Evolutionary conservation across 2,329 filamentous ascomycete species (phyloP).

Genomic region (Trichoderma atrobrunneum): DNA sequence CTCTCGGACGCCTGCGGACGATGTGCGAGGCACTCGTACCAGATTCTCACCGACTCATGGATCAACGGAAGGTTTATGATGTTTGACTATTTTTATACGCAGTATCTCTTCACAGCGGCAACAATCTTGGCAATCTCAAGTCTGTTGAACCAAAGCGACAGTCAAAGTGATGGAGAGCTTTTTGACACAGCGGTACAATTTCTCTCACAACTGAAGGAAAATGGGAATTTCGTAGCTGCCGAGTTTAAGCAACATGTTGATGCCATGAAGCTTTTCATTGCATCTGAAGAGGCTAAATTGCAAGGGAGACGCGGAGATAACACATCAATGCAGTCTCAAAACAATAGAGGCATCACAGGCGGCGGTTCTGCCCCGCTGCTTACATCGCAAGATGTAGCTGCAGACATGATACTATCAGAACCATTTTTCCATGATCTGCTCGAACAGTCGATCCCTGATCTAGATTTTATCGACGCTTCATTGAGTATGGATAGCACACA

Average conservation of each 20-base stretch:
- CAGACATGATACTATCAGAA: not conserved
- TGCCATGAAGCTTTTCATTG: not conserved
- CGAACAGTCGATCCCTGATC: not conserved
- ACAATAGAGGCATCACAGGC: no score
- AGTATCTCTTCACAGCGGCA: not conserved
- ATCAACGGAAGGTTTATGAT: not conserved
- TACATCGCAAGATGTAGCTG: not conserved
- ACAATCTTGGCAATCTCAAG: not conserved
- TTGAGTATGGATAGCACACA: not conserved
- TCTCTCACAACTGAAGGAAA: not conserved
- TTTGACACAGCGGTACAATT: not conserved
- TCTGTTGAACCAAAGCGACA: not conserved
- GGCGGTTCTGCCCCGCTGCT: no score
- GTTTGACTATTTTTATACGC: not conserved
- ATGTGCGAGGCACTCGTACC: not conserved
- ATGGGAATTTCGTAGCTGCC: not conserved
- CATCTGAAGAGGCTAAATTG: not conserved
- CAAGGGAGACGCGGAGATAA: no score
- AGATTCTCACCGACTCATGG: not conserved
- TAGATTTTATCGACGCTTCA: not conserved
- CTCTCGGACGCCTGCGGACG: not conserved
- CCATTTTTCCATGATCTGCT: not conserved
- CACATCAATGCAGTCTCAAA: no score
- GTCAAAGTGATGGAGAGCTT: not conserved
- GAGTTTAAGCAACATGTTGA: not conserved